Evolutionary conservation across 2,329 filamentous ascomycete species (phyloP).

Genomic region (Pseudogymnoascus sp.): DNA sequence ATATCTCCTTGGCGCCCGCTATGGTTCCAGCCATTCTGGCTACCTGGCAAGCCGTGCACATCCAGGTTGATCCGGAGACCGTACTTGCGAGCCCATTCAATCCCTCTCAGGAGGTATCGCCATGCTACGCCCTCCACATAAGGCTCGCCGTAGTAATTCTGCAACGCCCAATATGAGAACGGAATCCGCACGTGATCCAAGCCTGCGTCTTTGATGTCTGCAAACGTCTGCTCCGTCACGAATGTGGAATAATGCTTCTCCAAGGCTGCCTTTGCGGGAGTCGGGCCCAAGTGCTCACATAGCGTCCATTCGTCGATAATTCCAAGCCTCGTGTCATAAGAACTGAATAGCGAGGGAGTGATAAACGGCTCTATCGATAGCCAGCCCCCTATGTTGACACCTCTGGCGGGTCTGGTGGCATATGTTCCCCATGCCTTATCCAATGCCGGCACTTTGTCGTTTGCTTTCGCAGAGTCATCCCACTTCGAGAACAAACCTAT

Average conservation of each 20-base stretch:
- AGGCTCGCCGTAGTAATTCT: constrained; percentile 76
- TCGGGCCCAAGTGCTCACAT: constrained; percentile 59
- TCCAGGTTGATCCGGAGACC: constrained; percentile 90
- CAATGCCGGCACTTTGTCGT: constrained; percentile 71
- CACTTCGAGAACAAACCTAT: constrained; percentile 83
- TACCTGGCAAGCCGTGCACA: constrained; percentile 83
- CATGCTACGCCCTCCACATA: constrained; percentile 83
- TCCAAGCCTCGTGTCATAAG: constrained; percentile 37
- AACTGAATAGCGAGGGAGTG: constrained; percentile 79
- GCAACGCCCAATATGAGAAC: constrained; percentile 91
- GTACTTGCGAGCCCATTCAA: constrained; percentile 90
- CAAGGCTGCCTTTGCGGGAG: constrained; percentile 57
- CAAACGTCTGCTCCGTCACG: constrained; percentile 76
- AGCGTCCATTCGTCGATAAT: constrained; percentile 89
- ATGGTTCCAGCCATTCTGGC: constrained; percentile 97
- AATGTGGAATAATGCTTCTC: constrained; percentile 90
- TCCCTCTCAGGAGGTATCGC: constrained; percentile 85
- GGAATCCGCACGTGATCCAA: constrained; percentile 96
- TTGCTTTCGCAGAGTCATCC: constrained; percentile 76
- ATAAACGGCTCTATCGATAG: constrained; percentile 92
- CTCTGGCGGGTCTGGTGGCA: constrained; percentile 69
- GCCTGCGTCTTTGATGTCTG: constrained; percentile 76
- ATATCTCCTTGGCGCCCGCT: constrained; percentile 76
- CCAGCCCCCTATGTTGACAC: constrained; percentile 93
- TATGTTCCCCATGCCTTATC: constrained; percentile 72